Conservation (phyloP, 179 eudicot genomes). For the Silene coronaria region DNA sequence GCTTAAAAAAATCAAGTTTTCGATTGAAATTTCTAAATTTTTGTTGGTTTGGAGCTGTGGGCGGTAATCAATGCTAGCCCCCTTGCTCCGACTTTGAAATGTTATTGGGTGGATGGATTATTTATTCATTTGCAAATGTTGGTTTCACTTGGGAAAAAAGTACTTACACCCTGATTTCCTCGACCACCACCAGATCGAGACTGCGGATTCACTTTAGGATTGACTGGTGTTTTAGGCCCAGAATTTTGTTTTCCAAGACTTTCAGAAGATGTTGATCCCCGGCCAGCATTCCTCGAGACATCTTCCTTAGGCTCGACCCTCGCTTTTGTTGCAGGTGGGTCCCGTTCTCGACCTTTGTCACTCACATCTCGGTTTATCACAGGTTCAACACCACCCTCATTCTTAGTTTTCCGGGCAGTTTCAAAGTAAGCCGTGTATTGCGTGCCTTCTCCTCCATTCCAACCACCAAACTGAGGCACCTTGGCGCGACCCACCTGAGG, state of each 20-base stretch:
- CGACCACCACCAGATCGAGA: slow-evolving; percentile 5
- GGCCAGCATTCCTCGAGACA: background rate
- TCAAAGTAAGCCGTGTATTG: slow-evolving; percentile 32
- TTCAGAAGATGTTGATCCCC: slow-evolving; percentile 20
- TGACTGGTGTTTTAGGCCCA: slow-evolving; percentile 22
- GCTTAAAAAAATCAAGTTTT: too few species aligned
- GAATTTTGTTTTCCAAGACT: slow-evolving; percentile 23
- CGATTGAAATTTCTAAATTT: too few species aligned
- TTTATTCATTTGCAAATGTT: background rate
- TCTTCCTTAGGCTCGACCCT: slow-evolving; percentile 9
- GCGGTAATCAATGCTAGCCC: too few species aligned
- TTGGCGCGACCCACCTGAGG: slow-evolving; percentile 22
- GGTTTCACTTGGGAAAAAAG: background rate
- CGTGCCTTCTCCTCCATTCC: slow-evolving; percentile 28
- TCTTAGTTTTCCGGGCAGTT: slow-evolving; percentile 24
- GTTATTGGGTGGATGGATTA: background rate
- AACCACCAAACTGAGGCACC: slow-evolving; percentile 35
- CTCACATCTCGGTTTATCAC: slow-evolving; percentile 27
- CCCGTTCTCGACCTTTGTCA: slow-evolving; percentile 13
- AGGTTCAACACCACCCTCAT: slow-evolving; percentile 17
- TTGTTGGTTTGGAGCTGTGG: too few species aligned
- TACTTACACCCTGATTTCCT: slow-evolving; percentile 29
- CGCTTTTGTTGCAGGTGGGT: slow-evolving; percentile 1
- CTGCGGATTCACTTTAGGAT: slow-evolving; percentile 25
- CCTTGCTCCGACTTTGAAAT: background rate